phyloP scores from a whole-genome alignment of 495 filamentous ascomycete genomes.

The Podospora pseudopauciseta region DNA sequence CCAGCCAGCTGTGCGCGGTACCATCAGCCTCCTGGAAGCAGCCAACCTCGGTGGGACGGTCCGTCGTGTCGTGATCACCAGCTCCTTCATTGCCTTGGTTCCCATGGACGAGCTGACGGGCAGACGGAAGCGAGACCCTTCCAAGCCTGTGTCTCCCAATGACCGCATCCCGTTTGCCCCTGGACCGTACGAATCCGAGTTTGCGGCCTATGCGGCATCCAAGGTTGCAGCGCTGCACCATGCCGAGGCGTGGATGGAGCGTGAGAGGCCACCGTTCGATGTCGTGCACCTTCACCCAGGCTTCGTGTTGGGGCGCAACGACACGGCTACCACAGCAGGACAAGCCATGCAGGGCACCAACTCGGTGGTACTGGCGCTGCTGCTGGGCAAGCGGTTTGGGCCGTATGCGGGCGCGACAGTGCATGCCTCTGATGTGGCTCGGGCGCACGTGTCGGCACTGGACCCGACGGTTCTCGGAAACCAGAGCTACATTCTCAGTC shows the following conservation, averaged over 20 bases:
- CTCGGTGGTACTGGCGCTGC: constrained; percentile 33
- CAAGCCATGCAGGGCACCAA: constrained; percentile 39
- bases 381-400: constrained; percentile 34
- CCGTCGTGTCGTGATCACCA: constrained; percentile 59
- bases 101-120: constrained; percentile 28
- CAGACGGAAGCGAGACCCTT: constrained; percentile 10
- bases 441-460: constrained; percentile 41
- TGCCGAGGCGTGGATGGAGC: constrained; percentile 40
- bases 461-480: constrained; percentile 38
- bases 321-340: constrained; percentile 33
- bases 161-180: constrained; percentile 28
- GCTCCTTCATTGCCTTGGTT: constrained; percentile 39
- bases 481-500: constrained; percentile 38
- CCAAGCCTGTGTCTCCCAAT: constrained; percentile 20
- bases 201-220: constrained; percentile 39
- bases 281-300: constrained; percentile 46
- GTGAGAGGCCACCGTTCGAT: constrained; percentile 43
- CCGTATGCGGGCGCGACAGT: constrained; percentile 35
- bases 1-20: constrained; percentile 70
- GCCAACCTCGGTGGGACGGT: constrained; percentile 58
- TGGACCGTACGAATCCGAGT: constrained; percentile 38
- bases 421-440: constrained; percentile 45
- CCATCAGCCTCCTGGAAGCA: constrained; percentile 66
- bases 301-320: constrained; percentile 44
- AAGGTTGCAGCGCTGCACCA: constrained; percentile 43